A percentile compares a stretch with the other conserved stretches of the same genome.
Evolutionary conservation across 2,329 filamentous ascomycete species (phyloP).

Genomic region (Fusarium caatingaense): DNA sequence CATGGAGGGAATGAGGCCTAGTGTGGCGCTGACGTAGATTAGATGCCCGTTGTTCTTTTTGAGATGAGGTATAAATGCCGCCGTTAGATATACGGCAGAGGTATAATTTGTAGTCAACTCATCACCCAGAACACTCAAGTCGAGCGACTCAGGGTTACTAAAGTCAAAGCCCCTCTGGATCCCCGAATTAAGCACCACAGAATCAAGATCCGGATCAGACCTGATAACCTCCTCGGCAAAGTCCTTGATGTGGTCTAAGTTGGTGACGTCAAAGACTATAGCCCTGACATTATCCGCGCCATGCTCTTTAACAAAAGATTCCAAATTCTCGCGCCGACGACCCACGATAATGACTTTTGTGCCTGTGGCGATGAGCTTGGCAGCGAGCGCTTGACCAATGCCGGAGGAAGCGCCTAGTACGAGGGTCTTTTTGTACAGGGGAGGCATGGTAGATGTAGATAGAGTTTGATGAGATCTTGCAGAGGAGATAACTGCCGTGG

Average conservation of each 20-base stretch:
- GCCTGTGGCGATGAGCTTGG: slow-evolving; percentile 57
- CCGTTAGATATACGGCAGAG: slow-evolving; percentile 43
- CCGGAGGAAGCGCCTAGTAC: slow-evolving; percentile 55
- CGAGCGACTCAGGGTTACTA: slow-evolving; percentile 40
- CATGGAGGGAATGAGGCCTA: slow-evolving; percentile 32
- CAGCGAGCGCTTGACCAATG: slow-evolving; percentile 47
- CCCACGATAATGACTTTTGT: slow-evolving; percentile 60
- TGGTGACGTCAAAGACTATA: slow-evolving; percentile 57
- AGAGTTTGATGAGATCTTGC: slow-evolving; percentile 11
- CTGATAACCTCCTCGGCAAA: slow-evolving; percentile 34
- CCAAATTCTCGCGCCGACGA: slow-evolving; percentile 60
- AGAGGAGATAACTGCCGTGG: slow-evolving; percentile 4
- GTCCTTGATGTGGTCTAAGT: slow-evolving; percentile 50
- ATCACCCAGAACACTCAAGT: slow-evolving; percentile 45
- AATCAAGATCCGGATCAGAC: slow-evolving; percentile 51
- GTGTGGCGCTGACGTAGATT: slow-evolving; percentile 43
- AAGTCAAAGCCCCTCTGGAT: slow-evolving; percentile 59
- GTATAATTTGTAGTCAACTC: slow-evolving; percentile 47
- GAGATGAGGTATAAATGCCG: slow-evolving; percentile 46
- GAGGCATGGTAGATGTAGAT: slow-evolving; percentile 34
- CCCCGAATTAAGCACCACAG: slow-evolving; percentile 68
- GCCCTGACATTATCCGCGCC: slow-evolving; percentile 53
- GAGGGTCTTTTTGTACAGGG: slow-evolving; percentile 50
- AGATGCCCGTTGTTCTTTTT: slow-evolving; percentile 27
- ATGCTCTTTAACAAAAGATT: slow-evolving; percentile 59